A percentile compares a stretch with the other conserved stretches of the same genome.
phyloP scores from a whole-genome alignment of 169 alveolate species.

The Plasmodium gaboni region DNA sequence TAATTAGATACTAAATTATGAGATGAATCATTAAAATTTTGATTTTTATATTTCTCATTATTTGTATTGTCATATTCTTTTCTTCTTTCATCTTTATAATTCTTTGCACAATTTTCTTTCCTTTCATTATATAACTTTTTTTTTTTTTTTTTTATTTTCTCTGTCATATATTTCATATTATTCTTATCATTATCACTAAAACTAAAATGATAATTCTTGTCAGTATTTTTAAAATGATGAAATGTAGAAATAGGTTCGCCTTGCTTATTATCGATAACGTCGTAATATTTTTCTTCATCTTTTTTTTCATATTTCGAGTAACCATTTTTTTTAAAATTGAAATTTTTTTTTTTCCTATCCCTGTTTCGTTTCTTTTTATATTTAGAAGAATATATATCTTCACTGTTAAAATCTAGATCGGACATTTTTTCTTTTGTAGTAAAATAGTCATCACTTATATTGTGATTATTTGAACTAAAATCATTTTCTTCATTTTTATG shows the following conservation, averaged over 20 bases:
- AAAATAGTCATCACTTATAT: conserved; percentile 57
- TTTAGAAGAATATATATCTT: background rate
- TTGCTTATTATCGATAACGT: conserved; percentile 32
- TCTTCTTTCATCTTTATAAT: too few species aligned
- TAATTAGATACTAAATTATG: conserved; percentile 1
- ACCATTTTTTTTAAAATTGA: background rate
- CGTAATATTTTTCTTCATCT: conserved; percentile 35
- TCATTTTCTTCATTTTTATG: conserved; percentile 3
- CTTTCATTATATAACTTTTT: too few species aligned
- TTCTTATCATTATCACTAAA: conserved; percentile 19
- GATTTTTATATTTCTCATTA: too few species aligned
- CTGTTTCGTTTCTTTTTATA: conserved; percentile 7
- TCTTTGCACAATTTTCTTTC: too few species aligned
- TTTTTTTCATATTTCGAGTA: background rate
- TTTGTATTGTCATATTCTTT: too few species aligned
- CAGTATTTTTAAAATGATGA: conserved; percentile 6
- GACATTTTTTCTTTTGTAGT: conserved; percentile 35
- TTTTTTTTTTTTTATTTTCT: background rate
- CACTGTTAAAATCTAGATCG: conserved; percentile 1
- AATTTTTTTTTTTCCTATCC: conserved; percentile 3
- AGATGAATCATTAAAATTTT: too few species aligned
- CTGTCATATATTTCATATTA: background rate
- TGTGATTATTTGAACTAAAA: background rate
- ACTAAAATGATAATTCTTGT: conserved; percentile 25
- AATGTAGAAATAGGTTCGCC: background rate